phyloP scores from a whole-genome alignment of 345 rosid species.

The Litchi chinensis region DNA sequence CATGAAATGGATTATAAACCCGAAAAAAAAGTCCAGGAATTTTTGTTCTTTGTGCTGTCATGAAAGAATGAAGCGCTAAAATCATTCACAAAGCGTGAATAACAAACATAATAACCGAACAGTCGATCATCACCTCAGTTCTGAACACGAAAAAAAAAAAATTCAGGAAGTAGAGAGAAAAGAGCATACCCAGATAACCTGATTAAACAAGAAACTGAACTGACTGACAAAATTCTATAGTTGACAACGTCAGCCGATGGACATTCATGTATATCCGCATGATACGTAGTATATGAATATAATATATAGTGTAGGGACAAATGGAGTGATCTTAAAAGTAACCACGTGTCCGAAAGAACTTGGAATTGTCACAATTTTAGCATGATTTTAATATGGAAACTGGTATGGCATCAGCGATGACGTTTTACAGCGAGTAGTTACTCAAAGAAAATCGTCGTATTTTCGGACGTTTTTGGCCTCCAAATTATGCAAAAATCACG shows the following conservation, averaged over 20 bases:
- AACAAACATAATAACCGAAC: background rate
- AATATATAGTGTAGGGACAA: background rate
- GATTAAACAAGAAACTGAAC: background rate
- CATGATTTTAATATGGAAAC: too few relatives aligned
- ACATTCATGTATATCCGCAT: too few relatives aligned
- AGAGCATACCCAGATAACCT: background rate
- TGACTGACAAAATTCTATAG: too few relatives aligned
- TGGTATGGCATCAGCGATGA: constrained; percentile 6
- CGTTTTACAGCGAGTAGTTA: background rate
- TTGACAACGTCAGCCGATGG: background rate
- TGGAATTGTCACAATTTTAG: too few relatives aligned
- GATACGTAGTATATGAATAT: too few relatives aligned
- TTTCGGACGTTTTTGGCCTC: too few relatives aligned
- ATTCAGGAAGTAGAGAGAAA: background rate
- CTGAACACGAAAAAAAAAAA: background rate
- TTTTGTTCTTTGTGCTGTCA: background rate
- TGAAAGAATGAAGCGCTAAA: background rate
- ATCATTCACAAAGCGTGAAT: background rate
- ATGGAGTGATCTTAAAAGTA: background rate
- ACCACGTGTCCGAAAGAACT: background rate
- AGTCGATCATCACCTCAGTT: background rate
- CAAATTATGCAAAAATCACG: too few relatives aligned
- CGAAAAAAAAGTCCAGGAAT: background rate
- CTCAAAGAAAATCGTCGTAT: background rate
- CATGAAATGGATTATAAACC: background rate